Evolutionary conservation across 306 rosid genomes (phyloP).

Genomic region (Fragaria nilgerrensis): DNA sequence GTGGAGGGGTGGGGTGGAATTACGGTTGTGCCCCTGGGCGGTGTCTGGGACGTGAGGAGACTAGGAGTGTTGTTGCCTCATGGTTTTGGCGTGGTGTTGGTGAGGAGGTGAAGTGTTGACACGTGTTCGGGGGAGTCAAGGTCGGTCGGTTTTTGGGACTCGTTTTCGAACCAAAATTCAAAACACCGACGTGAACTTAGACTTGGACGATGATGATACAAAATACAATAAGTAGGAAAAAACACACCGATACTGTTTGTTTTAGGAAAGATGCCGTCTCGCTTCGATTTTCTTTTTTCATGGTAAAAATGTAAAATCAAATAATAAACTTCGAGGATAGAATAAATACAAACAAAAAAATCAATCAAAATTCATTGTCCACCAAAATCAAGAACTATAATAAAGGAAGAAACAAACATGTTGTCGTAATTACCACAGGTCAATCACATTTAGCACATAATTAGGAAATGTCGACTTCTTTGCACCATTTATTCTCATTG

Average conservation of each 20-base stretch:
- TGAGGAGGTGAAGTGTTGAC: background rate
- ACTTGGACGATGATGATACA: too few relatives aligned
- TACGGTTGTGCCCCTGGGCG: slow-evolving; percentile 14
- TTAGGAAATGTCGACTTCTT: background rate
- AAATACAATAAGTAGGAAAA: too few relatives aligned
- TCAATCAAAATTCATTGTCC: background rate
- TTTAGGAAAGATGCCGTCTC: too few relatives aligned
- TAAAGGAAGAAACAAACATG: background rate
- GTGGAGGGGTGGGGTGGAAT: background rate
- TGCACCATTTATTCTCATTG: background rate
- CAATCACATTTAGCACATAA: background rate
- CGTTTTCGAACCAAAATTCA: too few relatives aligned
- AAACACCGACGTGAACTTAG: too few relatives aligned
- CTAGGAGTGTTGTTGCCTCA: background rate
- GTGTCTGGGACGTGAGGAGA: background rate
- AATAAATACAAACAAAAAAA: too few relatives aligned
- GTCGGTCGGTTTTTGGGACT: too few relatives aligned
- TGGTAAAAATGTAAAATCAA: too few relatives aligned
- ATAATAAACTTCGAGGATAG: too few relatives aligned
- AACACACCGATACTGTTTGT: too few relatives aligned
- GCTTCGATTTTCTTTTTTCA: too few relatives aligned
- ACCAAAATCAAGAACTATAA: background rate
- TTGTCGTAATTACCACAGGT: background rate
- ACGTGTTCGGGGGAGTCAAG: background rate
- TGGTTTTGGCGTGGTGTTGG: background rate